Percentiles rank a stretch among this genome's conserved stretches.
phyloP scores from a whole-genome alignment of 306 rosid species.

The Cicer bijugum region DNA sequence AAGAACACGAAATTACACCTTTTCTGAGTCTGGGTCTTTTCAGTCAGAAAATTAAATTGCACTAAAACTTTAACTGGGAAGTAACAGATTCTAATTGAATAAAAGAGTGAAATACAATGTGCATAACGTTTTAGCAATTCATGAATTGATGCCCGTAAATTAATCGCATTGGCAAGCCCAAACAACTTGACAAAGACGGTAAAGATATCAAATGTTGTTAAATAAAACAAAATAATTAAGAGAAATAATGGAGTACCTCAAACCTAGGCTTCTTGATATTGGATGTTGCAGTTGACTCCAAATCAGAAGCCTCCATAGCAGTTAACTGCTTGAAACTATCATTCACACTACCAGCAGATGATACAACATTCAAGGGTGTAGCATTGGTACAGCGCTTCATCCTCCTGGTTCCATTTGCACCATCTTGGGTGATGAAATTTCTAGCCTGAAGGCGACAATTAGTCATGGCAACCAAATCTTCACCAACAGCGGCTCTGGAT shows the following conservation, averaged over 20 bases:
- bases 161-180: constrained; percentile 14
- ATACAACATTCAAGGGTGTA: constrained; percentile 82
- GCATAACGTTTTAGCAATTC: not conserved
- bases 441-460: constrained; percentile 95
- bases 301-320: constrained; percentile 75
- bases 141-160: not conserved
- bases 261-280: constrained; percentile 74
- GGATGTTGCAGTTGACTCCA: constrained; percentile 93
- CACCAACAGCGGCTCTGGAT: constrained; percentile 98
- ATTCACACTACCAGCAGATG: constrained; percentile 78
- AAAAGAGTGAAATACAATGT: not conserved
- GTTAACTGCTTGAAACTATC: constrained; percentile 71
- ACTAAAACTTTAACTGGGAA: not conserved
- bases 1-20: constrained; percentile 30
- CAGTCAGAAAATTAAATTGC: constrained; percentile 7
- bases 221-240: constrained; percentile 21
- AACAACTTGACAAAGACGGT: not conserved
- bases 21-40: not conserved
- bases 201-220: not conserved
- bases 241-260: constrained; percentile 60
- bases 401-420: constrained; percentile 78
- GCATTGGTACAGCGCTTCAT: constrained; percentile 92
- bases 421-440: constrained; percentile 79
- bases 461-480: constrained; percentile 97
- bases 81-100: constrained; percentile 9